Conservation (phyloP, 768 basidiomycete species). For the Trichaptum fuscoviolaceum region DNA sequence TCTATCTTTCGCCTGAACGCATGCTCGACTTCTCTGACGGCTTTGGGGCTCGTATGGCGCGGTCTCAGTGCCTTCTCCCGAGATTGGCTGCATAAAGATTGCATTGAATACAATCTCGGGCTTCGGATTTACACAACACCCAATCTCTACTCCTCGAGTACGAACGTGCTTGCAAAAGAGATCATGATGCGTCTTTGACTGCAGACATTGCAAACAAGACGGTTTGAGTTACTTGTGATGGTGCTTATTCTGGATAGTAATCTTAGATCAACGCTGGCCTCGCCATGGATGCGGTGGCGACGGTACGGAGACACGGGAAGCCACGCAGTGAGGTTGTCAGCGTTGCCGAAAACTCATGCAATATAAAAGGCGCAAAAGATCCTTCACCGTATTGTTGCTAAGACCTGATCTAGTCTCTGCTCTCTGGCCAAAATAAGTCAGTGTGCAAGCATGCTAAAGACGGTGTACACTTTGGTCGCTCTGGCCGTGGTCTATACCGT, state of each 20-base stretch:
- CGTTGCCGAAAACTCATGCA: not conserved
- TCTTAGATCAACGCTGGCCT: too few species aligned
- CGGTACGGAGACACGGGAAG: too few species aligned
- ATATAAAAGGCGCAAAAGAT: not conserved
- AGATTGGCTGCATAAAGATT: too few species aligned
- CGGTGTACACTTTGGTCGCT: not conserved
- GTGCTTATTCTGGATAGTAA: not conserved
- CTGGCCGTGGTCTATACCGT: not conserved
- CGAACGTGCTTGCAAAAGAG: not conserved
- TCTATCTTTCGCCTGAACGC: too few species aligned
- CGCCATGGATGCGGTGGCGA: too few species aligned
- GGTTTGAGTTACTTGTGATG: constrained; percentile 13
- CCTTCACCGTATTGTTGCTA: not conserved
- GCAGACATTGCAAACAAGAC: constrained; percentile 29
- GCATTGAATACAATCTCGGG: too few species aligned
- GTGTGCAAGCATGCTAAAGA: not conserved
- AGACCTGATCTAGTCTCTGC: not conserved
- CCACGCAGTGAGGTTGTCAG: too few species aligned
- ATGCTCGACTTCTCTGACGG: too few species aligned
- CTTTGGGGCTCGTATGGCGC: too few species aligned
- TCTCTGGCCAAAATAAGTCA: not conserved
- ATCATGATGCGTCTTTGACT: not conserved
- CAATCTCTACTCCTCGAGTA: not conserved
- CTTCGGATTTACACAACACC: too few species aligned
- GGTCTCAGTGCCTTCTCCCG: too few species aligned